Base-by-base conservation (phyloP, 139 green algal species). In the Chlorella sorokiniana region DNA sequence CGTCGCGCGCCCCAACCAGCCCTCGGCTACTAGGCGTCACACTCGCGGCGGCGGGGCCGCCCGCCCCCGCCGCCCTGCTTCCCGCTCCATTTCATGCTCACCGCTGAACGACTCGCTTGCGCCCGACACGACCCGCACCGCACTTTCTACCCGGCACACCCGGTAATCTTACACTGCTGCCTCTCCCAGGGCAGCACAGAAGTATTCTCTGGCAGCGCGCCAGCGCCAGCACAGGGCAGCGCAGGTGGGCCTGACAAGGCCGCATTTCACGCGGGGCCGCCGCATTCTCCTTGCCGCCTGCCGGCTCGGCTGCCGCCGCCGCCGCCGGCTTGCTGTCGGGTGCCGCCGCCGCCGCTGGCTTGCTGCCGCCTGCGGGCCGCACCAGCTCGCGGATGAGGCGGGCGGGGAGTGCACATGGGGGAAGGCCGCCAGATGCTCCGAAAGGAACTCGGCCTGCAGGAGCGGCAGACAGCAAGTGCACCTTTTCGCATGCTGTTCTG, bases 381-480 rank as follows among this genome's bases (percentile, higher is more conserved):
- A 84, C 68, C n/a, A 92, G 79, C 79, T 83, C 85, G 14, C 83
- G 83, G 56, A 94, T 93, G 59, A 94, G 84, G 10, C 72, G 64
- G 0, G 85, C 87, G 90, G 90, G 1, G 90, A 94, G 79, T 94
- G 69, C 16, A 94, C 52, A 51, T 92, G 89, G 11, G 87, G 83
- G 62, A 89, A 91, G 5, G 81, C 65, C 31, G 75, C 45, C 72
- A 93, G 90, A 45, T 81, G 83, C 44, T 91, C 78, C 4, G 76
- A 61, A 31, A 89, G 86, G 63, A 88, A 88, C 40, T 85, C 76
- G 29, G 82, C 85, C 84, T 93, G 84, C 51, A 71, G 1, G 42
- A 3, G 51, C 20, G 16, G 73, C 1, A 52, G 25, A 33, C 52
- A n/a, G 25, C 61, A 68, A 8, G 61, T 14, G 11, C 61, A 68